These are phyloP conservation scores for Stachybotrys elegans DNA, from an alignment of 2,329 filamentous ascomycete genomes.

Conservation along the genomic window DNA sequence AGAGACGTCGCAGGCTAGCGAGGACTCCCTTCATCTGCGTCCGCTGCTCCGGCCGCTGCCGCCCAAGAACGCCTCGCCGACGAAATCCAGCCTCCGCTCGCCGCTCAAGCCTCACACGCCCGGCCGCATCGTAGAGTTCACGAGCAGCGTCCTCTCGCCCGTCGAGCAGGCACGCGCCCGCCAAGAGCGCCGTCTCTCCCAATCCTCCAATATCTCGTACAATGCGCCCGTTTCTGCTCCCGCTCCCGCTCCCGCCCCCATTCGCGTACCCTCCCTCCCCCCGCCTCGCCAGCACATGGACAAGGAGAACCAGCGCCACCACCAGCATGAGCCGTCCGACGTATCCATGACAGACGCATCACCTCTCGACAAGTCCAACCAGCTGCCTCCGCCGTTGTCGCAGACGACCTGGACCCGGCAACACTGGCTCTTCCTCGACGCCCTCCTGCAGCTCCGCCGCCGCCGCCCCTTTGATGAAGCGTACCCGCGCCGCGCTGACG, in stretches of 20 bases:
- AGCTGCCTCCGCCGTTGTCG: constrained; percentile 25
- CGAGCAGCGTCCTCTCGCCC: constrained; percentile 44
- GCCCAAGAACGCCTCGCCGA: constrained; percentile 46
- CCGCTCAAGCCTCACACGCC: constrained; percentile 53
- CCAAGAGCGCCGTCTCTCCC: constrained; percentile 23
- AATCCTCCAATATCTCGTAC: constrained; percentile 10
- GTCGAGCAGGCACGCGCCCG: constrained; percentile 32
- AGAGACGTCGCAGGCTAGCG: constrained; percentile 31
- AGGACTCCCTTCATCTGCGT: constrained; percentile 30
- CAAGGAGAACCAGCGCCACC: constrained; percentile 26
- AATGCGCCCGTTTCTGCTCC: constrained; percentile 2
- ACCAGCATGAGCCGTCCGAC: constrained; percentile 16
- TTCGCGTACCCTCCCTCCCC: constrained; percentile 8
- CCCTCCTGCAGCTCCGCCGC: constrained; percentile 44
- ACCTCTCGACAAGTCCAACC: constrained; percentile 13
- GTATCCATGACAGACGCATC: constrained; percentile 22
- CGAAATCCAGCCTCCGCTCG: constrained; percentile 53
- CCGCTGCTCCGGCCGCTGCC: constrained; percentile 44
- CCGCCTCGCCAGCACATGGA: constrained; percentile 14
- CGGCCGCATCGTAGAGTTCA: constrained; percentile 55
- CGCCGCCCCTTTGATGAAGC: constrained; percentile 27
- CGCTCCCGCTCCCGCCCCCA: constrained; percentile 11
- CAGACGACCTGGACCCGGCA: constrained; percentile 40
- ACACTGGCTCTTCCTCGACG: constrained; percentile 51
- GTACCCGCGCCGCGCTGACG: constrained; percentile 22